These are phyloP conservation scores for Lentinula boryana DNA, from an alignment of 768 basidiomycete species.

Conservation along the genomic window DNA sequence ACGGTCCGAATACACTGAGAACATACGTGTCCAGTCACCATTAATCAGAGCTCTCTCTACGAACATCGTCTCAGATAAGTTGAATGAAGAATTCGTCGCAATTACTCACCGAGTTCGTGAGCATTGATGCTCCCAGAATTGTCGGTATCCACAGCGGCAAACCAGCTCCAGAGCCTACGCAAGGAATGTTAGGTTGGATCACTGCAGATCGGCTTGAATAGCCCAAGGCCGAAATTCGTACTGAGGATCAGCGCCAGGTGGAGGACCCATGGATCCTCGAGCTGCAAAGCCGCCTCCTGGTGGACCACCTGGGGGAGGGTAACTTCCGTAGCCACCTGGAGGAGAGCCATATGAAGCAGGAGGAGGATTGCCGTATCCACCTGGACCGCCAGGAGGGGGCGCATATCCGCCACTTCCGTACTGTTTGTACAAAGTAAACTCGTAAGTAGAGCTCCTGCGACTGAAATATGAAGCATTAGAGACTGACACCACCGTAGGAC, in stretches of 20 bases:
- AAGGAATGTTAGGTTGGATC: not conserved
- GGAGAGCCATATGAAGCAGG: slow-evolving; percentile 17
- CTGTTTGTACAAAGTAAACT: not conserved
- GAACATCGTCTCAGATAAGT: not conserved
- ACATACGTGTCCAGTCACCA: slow-evolving; percentile 75
- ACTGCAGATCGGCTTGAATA: not conserved
- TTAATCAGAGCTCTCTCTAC: slow-evolving; percentile 44
- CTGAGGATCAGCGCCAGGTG: slow-evolving; percentile 73
- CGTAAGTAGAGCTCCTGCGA: too few species aligned
- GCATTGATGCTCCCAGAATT: slow-evolving; percentile 63
- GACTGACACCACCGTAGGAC: slow-evolving; percentile 27
- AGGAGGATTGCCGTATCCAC: slow-evolving; percentile 12
- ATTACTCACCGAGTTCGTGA: slow-evolving; percentile 56
- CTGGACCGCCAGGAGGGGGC: slow-evolving; percentile 13
- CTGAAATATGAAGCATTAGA: too few species aligned
- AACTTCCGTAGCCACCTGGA: slow-evolving; percentile 19
- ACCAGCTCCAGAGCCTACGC: slow-evolving; percentile 68
- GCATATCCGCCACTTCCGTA: slow-evolving; percentile 13
- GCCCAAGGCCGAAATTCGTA: slow-evolving; percentile 26
- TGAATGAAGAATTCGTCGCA: not conserved
- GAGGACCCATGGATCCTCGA: slow-evolving; percentile 31
- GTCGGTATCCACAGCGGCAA: slow-evolving; percentile 62
- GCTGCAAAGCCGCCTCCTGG: slow-evolving; percentile 26
- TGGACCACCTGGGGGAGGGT: slow-evolving; percentile 14
- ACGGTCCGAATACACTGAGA: not conserved